A percentile compares a stretch with the other conserved stretches of the same genome.
Conservation (phyloP, 345 rosid species). For the Viola odorata region DNA sequence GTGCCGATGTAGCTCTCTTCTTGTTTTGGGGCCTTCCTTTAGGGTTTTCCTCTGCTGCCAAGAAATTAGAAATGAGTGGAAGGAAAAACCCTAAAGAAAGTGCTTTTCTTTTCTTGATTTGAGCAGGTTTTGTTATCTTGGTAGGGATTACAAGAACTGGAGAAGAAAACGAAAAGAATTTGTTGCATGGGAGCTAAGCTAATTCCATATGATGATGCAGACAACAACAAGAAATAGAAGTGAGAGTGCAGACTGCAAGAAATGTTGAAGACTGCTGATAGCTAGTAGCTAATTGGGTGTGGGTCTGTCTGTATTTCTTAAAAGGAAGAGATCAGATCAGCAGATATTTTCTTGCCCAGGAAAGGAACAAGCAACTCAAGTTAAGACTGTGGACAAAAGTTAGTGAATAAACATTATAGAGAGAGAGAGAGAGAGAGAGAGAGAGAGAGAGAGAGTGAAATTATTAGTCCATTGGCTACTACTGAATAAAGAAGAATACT, state of each 20-base stretch:
- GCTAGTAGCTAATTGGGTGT: no score
- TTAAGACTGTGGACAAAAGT: conserved; percentile 37
- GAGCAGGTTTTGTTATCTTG: neutral
- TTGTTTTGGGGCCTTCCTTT: neutral
- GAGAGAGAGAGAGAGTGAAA: conserved; percentile 15
- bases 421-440: conserved; percentile 6
- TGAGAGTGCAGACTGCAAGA: conserved; percentile 15
- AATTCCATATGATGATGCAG: no score
- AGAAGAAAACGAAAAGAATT: neutral
- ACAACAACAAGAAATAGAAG: neutral
- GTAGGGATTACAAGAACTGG: neutral
- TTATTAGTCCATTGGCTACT: conserved; percentile 13
- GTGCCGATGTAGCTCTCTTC: neutral
- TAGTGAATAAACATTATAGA: conserved; percentile 13
- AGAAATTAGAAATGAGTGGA: neutral
- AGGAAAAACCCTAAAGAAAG: neutral
- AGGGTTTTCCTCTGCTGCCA: neutral
- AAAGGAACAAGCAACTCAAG: conserved; percentile 46
- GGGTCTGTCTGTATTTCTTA: neutral
- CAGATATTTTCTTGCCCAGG: conserved; percentile 32
- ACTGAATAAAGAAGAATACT: neutral
- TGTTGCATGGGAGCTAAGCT: neutral
- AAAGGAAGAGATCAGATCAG: conserved; percentile 32
- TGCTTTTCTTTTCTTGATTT: neutral
- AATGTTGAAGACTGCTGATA: conserved; percentile 20